These are phyloP conservation scores for Fusarium brachygibbosum DNA, from an alignment of 2,329 filamentous ascomycete genomes.

Conservation along the genomic window DNA sequence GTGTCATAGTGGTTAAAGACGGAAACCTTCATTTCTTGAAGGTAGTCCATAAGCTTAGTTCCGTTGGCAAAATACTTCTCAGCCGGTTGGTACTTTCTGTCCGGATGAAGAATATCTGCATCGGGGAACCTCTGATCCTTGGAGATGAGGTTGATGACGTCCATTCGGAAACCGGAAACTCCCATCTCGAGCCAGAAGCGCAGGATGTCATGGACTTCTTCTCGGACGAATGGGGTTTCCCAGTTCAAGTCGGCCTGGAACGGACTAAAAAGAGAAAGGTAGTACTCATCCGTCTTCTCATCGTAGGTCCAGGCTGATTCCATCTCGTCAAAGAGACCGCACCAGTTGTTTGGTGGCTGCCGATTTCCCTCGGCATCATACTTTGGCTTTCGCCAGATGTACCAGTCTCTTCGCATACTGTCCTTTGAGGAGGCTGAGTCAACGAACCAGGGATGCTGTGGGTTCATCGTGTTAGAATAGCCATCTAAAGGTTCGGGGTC, in stretches of 20 bases:
- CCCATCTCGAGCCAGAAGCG: slow-evolving; percentile 83
- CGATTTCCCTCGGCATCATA: slow-evolving; percentile 68
- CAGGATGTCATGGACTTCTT: slow-evolving; percentile 80
- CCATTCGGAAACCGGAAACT: slow-evolving; percentile 79
- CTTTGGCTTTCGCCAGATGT: slow-evolving; percentile 69
- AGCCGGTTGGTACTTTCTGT: slow-evolving; percentile 64
- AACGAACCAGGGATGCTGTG: slow-evolving; percentile 40
- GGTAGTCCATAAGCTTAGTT: slow-evolving; percentile 75
- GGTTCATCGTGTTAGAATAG: neutral
- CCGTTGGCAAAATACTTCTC: slow-evolving; percentile 73
- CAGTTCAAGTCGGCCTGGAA: slow-evolving; percentile 88
- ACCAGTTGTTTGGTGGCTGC: slow-evolving; percentile 82
- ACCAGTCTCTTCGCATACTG: slow-evolving; percentile 67
- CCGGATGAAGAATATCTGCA: slow-evolving; percentile 65
- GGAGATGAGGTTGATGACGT: slow-evolving; percentile 80
- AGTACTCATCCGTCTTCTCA: slow-evolving; percentile 78
- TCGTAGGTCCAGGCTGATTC: slow-evolving; percentile 78
- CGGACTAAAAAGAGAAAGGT: slow-evolving; percentile 79
- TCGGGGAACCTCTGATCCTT: slow-evolving; percentile 72
- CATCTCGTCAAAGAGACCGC: slow-evolving; percentile 67
- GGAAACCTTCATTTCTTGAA: slow-evolving; percentile 71
- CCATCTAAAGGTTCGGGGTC: rapidly evolving
- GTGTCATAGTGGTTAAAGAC: slow-evolving; percentile 72
- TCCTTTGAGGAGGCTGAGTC: slow-evolving; percentile 33
- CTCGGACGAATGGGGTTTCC: slow-evolving; percentile 76